phyloP scores from a whole-genome alignment of 331 rosid species.

The Cydonia oblonga region DNA sequence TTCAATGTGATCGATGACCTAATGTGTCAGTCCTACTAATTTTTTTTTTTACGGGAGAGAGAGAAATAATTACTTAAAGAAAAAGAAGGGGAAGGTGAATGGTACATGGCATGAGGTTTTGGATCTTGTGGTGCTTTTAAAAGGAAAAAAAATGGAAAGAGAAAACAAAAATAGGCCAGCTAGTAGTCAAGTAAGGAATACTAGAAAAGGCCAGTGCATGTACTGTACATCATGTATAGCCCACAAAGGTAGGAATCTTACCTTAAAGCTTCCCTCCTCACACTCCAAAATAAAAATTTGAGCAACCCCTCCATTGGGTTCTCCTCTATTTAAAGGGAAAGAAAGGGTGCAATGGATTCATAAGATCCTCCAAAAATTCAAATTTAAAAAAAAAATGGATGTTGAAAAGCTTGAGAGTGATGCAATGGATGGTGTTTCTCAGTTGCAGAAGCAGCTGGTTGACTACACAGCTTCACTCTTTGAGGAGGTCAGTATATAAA shows the following conservation, averaged over 20 bases:
- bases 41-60: not conserved
- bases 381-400: not conserved
- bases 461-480: conserved; percentile 51
- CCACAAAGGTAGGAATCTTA: conserved; percentile 10
- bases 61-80: conserved; percentile 30
- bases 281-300: not conserved
- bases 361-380: conserved; percentile 16
- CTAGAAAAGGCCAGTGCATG: conserved; percentile 11
- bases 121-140: conserved; percentile 22
- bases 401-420: not conserved
- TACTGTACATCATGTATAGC: conserved; percentile 15
- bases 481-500: conserved; percentile 40
- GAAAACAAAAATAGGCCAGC: not conserved
- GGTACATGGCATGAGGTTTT: conserved; percentile 27
- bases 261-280: conserved; percentile 8
- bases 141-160: conserved; percentile 13
- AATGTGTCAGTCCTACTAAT: too few relatives aligned
- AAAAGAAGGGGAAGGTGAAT: conserved; percentile 22
- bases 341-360: conserved; percentile 6
- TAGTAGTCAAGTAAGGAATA: conserved; percentile 12
- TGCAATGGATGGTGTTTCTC: conserved; percentile 40
- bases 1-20: too few relatives aligned
- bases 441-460: conserved; percentile 39
- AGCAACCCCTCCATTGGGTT: conserved; percentile 5
- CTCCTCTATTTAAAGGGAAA: conserved; percentile 9